Conservation (phyloP, 441 rosid genomes). For the Bruguiera hainesii region DNA sequence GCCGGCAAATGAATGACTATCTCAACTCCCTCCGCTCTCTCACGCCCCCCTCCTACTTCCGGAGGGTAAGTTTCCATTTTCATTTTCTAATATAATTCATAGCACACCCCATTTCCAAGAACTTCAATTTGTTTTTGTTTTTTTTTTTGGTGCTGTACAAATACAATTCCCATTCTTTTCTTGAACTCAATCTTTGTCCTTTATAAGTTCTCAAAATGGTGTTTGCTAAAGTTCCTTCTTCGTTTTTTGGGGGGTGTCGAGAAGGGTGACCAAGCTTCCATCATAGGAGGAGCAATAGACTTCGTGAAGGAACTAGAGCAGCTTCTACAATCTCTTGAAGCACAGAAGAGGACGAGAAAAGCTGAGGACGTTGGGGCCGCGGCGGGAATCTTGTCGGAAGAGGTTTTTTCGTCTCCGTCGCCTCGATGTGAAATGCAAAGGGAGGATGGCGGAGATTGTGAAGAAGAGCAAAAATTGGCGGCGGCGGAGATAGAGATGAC, state of each 20-base stretch:
- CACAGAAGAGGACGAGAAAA: slow-evolving; percentile 39
- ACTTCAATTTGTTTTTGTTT: background rate
- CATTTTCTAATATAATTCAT: background rate
- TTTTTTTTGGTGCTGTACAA: background rate
- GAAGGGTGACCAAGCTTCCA: slow-evolving; percentile 85
- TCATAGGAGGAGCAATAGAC: slow-evolving; percentile 85
- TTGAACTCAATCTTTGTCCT: background rate
- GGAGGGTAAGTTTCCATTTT: slow-evolving; percentile 42
- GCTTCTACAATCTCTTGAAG: slow-evolving; percentile 63
- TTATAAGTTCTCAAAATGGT: background rate
- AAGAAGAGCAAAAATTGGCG: slow-evolving; percentile 27
- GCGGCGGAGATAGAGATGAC: slow-evolving; percentile 61
- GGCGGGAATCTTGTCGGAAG: slow-evolving; percentile 30
- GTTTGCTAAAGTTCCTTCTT: background rate
- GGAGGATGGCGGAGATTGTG: slow-evolving; percentile 11
- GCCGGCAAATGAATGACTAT: slow-evolving; percentile 83
- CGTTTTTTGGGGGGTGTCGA: background rate
- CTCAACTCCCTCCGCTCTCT: slow-evolving; percentile 67
- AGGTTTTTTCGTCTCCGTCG: slow-evolving; percentile 7
- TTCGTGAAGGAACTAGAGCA: slow-evolving; percentile 81
- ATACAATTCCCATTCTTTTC: background rate
- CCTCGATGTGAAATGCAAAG: background rate
- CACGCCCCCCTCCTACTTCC: slow-evolving; percentile 66
- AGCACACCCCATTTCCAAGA: background rate
- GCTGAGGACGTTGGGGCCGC: slow-evolving; percentile 18